Conservation (phyloP, 371 early-diverging fungal genomes). For the Mortierella sp. region DNA sequence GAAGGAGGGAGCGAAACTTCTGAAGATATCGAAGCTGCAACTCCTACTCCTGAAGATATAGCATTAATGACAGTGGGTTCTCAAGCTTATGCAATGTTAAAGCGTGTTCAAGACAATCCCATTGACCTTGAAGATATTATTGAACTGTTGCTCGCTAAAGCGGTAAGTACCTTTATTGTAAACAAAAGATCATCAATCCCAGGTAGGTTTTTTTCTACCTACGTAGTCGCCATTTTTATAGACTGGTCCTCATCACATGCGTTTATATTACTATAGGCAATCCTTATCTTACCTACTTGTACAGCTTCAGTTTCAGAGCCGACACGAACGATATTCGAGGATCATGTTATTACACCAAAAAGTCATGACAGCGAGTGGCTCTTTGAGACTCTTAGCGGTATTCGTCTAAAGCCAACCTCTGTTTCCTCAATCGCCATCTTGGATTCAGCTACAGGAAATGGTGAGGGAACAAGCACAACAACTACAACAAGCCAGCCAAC, state of each 20-base stretch:
- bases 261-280: constrained; percentile 29
- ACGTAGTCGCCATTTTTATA: background rate
- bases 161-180: constrained; percentile 12
- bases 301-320: constrained; percentile 6
- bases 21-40: constrained; percentile 18
- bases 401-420: constrained; percentile 31
- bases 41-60: constrained; percentile 43
- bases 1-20: constrained; percentile 1
- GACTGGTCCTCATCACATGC: background rate
- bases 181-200: background rate
- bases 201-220: background rate
- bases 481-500: constrained; percentile 28
- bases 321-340: constrained; percentile 30
- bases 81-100: constrained; percentile 37
- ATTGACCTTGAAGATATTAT: constrained; percentile 56
- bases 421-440: constrained; percentile 32
- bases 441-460: constrained; percentile 29
- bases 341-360: constrained; percentile 51
- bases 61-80: constrained; percentile 36
- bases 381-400: constrained; percentile 50
- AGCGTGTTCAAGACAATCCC: constrained; percentile 43
- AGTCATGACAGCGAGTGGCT: constrained; percentile 36
- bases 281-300: constrained; percentile 41
- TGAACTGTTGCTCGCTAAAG: constrained; percentile 35
- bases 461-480: constrained; percentile 19